Percentiles rank a stretch among this genome's conserved stretches.
These are phyloP conservation scores for Picea abies DNA, from an alignment of 83 land plant genomes.

Conservation along the genomic window DNA sequence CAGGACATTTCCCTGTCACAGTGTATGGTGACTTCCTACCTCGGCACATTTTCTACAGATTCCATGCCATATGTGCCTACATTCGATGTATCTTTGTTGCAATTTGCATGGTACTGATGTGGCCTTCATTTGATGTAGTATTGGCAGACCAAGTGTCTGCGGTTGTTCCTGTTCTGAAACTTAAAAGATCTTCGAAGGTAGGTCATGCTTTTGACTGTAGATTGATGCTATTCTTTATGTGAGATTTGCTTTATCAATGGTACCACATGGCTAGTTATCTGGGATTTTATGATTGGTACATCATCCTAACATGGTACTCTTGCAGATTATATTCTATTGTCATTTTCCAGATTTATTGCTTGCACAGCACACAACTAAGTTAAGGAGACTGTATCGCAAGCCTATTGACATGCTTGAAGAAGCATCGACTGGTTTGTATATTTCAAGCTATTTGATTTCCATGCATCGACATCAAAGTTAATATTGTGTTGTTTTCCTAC, in stretches of 20 bases:
- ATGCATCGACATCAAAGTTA: background rate
- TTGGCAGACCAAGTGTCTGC: slow-evolving; percentile 96
- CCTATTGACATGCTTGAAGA: slow-evolving; percentile 96
- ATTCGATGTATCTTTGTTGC: slow-evolving; percentile 94
- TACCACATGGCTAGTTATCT: background rate
- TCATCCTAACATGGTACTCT: background rate
- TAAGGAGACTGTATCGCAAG: slow-evolving; percentile 79
- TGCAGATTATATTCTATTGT: slow-evolving; percentile 94
- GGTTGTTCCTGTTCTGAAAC: slow-evolving; percentile 81
- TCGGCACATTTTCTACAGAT: slow-evolving; percentile 81
- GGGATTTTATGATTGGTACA: background rate
- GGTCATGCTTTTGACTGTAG: background rate
- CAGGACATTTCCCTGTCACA: slow-evolving; percentile 89
- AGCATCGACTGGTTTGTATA: slow-evolving; percentile 77
- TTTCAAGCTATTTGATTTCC: background rate
- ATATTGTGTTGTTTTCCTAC: background rate
- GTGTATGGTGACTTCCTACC: slow-evolving; percentile 95
- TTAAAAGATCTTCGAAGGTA: slow-evolving; percentile 78
- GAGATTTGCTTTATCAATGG: background rate
- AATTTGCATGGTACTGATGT: slow-evolving; percentile 71
- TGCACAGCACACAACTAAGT: slow-evolving; percentile 77
- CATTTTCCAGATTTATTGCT: slow-evolving; percentile 97
- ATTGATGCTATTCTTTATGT: slow-evolving; percentile 4
- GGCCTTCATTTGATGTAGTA: slow-evolving; percentile 86
- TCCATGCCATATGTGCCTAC: slow-evolving; percentile 98